A percentile compares a stretch with the other conserved stretches of the same genome.
Evolutionary conservation across 2,329 filamentous ascomycete species (phyloP).

Genomic region (Arthrobotrys megalospora): DNA sequence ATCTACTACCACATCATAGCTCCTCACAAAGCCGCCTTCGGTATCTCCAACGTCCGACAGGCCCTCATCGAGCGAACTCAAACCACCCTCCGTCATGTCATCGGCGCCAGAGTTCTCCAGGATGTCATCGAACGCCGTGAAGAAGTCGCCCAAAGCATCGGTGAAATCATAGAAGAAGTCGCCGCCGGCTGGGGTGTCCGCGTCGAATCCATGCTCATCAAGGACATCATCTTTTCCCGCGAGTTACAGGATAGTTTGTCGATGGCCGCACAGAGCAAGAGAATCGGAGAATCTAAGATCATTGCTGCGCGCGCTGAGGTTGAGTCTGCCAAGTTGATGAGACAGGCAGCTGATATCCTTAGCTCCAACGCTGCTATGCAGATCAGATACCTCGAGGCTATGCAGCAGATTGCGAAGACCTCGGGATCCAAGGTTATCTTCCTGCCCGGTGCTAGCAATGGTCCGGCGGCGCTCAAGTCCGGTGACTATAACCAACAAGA

Average conservation of each 20-base stretch:
- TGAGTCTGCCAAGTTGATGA: slow-evolving; percentile 93
- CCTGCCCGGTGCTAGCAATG: slow-evolving; percentile 75
- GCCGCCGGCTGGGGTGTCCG: slow-evolving; percentile 93
- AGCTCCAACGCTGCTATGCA: slow-evolving; percentile 96
- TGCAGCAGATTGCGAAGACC: slow-evolving; percentile 98
- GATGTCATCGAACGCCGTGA: slow-evolving; percentile 98
- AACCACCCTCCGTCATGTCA: slow-evolving; percentile 95
- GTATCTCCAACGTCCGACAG: slow-evolving; percentile 92
- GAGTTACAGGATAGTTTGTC: slow-evolving; percentile 96
- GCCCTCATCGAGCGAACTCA: slow-evolving; percentile 98
- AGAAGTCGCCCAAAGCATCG: slow-evolving; percentile 93
- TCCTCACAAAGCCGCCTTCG: slow-evolving; percentile 96
- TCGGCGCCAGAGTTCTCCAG: slow-evolving; percentile 94
- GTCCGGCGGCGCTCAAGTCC: slow-evolving; percentile 47
- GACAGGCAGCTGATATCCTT: slow-evolving; percentile 92
- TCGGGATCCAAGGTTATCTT: slow-evolving; percentile 92
- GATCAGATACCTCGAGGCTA: slow-evolving; percentile 96
- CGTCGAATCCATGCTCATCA: slow-evolving; percentile 98
- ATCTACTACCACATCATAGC: slow-evolving; percentile 99
- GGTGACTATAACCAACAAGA: slow-evolving; percentile 3
- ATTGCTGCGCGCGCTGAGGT: slow-evolving; percentile 97
- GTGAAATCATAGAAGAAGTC: slow-evolving; percentile 97
- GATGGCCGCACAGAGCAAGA: slow-evolving; percentile 98
- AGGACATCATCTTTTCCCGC: slow-evolving; percentile 97
- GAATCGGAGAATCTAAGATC: slow-evolving; percentile 98